Evolutionary conservation across 129 eudicot genomes (phyloP), one percentile per base, ranked within the genome.

Genomic region (Pittosporum tobira): DNA sequence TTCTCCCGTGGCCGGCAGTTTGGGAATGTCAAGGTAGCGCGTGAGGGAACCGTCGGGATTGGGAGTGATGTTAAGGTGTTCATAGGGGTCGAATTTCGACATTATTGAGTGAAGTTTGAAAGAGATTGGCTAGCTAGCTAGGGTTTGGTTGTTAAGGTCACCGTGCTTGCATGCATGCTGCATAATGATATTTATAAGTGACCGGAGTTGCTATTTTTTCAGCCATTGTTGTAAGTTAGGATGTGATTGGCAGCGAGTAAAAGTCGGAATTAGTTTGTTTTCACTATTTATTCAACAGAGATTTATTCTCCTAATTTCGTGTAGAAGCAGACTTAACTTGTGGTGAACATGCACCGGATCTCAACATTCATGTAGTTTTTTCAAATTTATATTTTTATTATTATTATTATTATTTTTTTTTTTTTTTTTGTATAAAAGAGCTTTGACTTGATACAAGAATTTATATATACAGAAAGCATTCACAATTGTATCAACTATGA

Each of bases 11-110:
- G 95, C 75, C 0, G 78, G 76, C 38, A 67, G 34, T 63, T 72
- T 71, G 0, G 88, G 94, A 14, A 85, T 37, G 15, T 55, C 20
- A n/a, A 72, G 19, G 40, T 31, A 56, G 4, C 88, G 97, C 15
- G 79, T 78, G 21, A 90, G 78, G 3, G 87, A 23, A 11, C 97
- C 97, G 38, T 90, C 84, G 10, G 69, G 52, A 21, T 90, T 85
- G 5, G 68, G 76, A 24, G 52, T 12, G 6, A 89, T 30, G 13
- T 80, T 72, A 45, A 85, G 79, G 77, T 89, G 97, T 45, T 85
- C 93, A 61, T 85, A 89, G 20, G 97, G 81, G 57, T 89, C 94
- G 37, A 89, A 82, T 48, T 82, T 79, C 8, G 96, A 78, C 87
- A 79, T 78, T 54, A 29, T 64, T 43, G 19, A 28, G 18, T 13